Base-by-base conservation (phyloP, 2,329 filamentous ascomycete species). In the Penicillium crustosum region DNA sequence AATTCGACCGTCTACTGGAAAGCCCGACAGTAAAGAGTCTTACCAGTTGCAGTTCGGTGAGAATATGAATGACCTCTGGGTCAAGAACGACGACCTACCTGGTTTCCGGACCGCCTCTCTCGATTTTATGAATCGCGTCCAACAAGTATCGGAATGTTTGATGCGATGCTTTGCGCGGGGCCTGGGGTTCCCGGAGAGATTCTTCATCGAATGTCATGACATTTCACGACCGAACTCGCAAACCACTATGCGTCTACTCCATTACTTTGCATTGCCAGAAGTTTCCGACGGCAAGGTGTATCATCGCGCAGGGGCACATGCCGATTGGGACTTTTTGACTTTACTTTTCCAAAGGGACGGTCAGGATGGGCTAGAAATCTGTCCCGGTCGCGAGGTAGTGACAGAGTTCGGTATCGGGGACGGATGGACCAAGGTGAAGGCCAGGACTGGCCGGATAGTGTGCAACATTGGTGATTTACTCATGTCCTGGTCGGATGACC, bases 381-480 rank as follows among this genome's bases (percentile, higher is more conserved):
- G 85, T 64, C 86, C 85, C 0, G 85, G 86, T 0, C 77, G 85
- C 17, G 85, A 88, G 69, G 82, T 79, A 3, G 80, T 82, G 8
- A 87, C 84, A 0, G 78, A 79, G 4, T 87, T 86, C 61, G 85
- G 80, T 0, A 78, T 81, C 45, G 83, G 83, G 1, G 84, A 88
- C 65, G 72, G 72, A 0, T 89, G 86, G 86, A 88, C 85, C 10
- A 83, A 83, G 58, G 79, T 89, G n/a, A 80, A 84, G 60, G 82
- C 82, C 6, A 73, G 68, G 2, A 75, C 76, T 0, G 82, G 80
- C 0, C 81, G 81, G 59, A 84, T 86, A 55, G 82, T 89, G 9
- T 88, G 85, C 71, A 88, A 87, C 64, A 85, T 88, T 59, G 86
- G 86, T 4, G 86, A 89, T 67, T 74, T 88, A 54, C 76, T 89